Base-by-base conservation (phyloP, 768 basidiomycete species). In the Dioszegia aurantiaca region DNA sequence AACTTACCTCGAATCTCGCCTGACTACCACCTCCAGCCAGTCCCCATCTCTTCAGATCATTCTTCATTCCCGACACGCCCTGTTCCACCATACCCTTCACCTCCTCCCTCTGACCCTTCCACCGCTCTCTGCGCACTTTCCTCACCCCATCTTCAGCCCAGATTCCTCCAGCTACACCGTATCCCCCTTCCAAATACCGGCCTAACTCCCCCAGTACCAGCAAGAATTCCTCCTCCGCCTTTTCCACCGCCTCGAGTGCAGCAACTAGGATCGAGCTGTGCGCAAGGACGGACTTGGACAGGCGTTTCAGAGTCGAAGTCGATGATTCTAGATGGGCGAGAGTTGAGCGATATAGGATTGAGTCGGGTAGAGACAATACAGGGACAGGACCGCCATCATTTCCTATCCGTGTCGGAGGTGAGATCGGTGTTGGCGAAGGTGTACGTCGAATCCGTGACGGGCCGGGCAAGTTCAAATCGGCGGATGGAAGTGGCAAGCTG, bases 201-300 rank as follows among this genome's bases (percentile, higher is more conserved):
- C 64, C 67, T 14, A 73, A 54, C 27, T 73, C 72, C 9, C 67
- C 67, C 11, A 73, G 28, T 6, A 52, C 53, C 17, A 27, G 17
- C 39, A 67, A 62, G 19, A 73, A 37, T 37, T 68, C 72, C 26
- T 73, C 69, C 57, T 73, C 72, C 4, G 67, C 67, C 31, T 48
- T 60, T 37, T 73, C 69, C 3, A 73, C 54, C 41, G 70, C 67
- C 31, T 70, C 63, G 1, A 63, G 60, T 8, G 37, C 51, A 4
- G 51, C 51, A 26, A 53, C 28, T 4, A 53, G 37, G 21, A 53
- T 14, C 19, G 51, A 53, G 39, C 51, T 53, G 23, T 53, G 51
- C 9, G 36, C 21, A 4, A 53, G 51, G 5, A 53, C 51, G 3
- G 51, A 40, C 39, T 53, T 53, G 23, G 51, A 53, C 26, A 73